Conservation (phyloP, 345 rosid genomes). For the Tarenaya hassleriana region DNA sequence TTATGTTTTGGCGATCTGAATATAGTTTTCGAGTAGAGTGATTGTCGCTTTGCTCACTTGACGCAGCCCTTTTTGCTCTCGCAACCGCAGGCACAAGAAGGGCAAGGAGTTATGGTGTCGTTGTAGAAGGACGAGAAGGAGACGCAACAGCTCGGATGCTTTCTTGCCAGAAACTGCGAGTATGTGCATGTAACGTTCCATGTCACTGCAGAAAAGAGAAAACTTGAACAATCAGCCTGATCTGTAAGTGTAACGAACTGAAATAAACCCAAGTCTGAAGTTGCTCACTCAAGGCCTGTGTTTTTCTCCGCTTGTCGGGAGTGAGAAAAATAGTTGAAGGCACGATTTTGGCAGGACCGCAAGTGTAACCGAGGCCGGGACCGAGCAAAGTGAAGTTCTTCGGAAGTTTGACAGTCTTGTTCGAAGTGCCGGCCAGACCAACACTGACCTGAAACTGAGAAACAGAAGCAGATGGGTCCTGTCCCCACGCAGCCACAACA, state of each 20-base stretch:
- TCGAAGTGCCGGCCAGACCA: constrained; percentile 70
- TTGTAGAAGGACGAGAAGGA: constrained; percentile 90
- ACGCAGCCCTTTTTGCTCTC: constrained; percentile 58
- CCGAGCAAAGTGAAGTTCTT: constrained; percentile 81
- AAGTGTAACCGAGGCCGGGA: constrained; percentile 84
- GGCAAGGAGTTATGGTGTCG: constrained; percentile 73
- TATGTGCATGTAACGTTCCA: constrained; percentile 93
- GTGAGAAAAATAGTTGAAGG: constrained; percentile 59
- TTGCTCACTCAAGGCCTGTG: constrained; percentile 76
- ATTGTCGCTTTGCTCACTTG: constrained; percentile 61
- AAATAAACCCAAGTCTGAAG: not conserved
- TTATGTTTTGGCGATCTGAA: too few species aligned
- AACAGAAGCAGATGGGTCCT: constrained; percentile 63
- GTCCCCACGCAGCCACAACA: constrained; percentile 68
- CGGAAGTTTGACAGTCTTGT: constrained; percentile 78
- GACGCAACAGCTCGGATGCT: constrained; percentile 76
- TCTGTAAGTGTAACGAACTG: not conserved
- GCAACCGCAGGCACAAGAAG: constrained; percentile 83
- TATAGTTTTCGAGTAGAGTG: too few species aligned
- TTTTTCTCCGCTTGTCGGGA: constrained; percentile 52
- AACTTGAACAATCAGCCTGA: constrained; percentile 9
- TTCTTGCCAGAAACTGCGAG: constrained; percentile 73
- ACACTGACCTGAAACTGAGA: constrained; percentile 73
- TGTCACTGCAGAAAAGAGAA: constrained; percentile 53
- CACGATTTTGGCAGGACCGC: constrained; percentile 74